phyloP scores from a whole-genome alignment of 108 stramenopile genomes.

The Cyclotella choctawhatcheeana region DNA sequence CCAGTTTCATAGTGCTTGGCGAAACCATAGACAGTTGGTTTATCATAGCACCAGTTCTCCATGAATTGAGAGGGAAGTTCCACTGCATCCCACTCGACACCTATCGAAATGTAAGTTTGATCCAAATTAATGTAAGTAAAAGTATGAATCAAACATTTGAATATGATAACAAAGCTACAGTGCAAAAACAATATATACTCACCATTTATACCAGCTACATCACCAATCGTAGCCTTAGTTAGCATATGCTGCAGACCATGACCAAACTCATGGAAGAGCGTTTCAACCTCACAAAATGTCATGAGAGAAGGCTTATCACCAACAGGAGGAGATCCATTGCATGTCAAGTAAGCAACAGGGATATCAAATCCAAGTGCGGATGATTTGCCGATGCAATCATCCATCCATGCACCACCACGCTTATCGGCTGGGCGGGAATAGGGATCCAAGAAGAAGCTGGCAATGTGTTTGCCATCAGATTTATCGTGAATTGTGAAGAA shows the following conservation, averaged over 20 bases:
- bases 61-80: conserved; percentile 99
- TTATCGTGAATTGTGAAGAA: conserved; percentile 95
- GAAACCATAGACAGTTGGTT: conserved; percentile 88
- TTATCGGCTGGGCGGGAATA: conserved; percentile 97
- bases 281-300: conserved; percentile 97
- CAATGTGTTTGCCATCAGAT: conserved; percentile 82
- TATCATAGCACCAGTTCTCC: conserved; percentile 99
- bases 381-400: conserved; percentile 91
- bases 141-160: too few relatives aligned
- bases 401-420: conserved; percentile 98
- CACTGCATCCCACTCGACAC: conserved; percentile 97
- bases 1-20: conserved; percentile 98
- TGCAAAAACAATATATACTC: too few relatives aligned
- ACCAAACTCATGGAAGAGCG: conserved; percentile 96
- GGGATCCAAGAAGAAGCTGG: conserved; percentile 97
- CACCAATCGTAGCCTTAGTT: conserved; percentile 91
- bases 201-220: conserved; percentile 97
- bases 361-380: conserved; percentile 78
- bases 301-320: conserved; percentile 95
- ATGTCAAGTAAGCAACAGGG: conserved; percentile 98
- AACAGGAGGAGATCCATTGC: conserved; percentile 98
- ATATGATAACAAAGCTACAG: too few relatives aligned
- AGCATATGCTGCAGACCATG: conserved; percentile 98
- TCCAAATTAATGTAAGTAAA: too few relatives aligned
- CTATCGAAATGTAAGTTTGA: too few relatives aligned